Conservation (phyloP, 2,329 filamentous ascomycete genomes). For the Penicillium expansum region DNA sequence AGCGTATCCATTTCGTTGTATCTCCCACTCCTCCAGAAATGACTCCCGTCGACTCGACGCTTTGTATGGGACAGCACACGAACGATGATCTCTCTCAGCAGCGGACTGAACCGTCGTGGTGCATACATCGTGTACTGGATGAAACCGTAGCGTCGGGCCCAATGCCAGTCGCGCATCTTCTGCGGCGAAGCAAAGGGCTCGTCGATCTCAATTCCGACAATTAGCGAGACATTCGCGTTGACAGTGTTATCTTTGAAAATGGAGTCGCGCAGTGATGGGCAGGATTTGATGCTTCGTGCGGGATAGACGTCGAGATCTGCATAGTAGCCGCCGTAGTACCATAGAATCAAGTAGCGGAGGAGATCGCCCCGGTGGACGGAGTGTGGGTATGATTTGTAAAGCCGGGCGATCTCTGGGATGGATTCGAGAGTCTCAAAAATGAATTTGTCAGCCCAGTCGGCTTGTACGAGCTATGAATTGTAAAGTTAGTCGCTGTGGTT, state of each 20-base stretch:
- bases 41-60: conserved; percentile 21
- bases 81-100: conserved; percentile 33
- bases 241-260: conserved; percentile 9
- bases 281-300: conserved; percentile 27
- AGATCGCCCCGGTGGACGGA: conserved; percentile 52
- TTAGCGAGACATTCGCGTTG: conserved; percentile 29
- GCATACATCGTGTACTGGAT: conserved; percentile 38
- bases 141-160: conserved; percentile 35
- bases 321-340: conserved; percentile 39
- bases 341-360: conserved; percentile 37
- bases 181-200: conserved; percentile 34
- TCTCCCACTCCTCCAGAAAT: conserved; percentile 10
- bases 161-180: conserved; percentile 36
- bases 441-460: conserved; percentile 28
- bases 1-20: conserved; percentile 31
- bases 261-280: conserved; percentile 25
- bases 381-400: conserved; percentile 42
- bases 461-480: conserved; percentile 25
- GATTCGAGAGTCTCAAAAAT: conserved; percentile 23
- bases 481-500: not conserved
- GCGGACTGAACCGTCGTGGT: conserved; percentile 35
- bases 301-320: conserved; percentile 36
- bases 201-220: conserved; percentile 39
- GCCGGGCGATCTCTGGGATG: conserved; percentile 27
- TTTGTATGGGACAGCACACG: conserved; percentile 34